Evolutionary conservation across 306 rosid genomes (phyloP).

Genomic region (Corylus avellana): DNA sequence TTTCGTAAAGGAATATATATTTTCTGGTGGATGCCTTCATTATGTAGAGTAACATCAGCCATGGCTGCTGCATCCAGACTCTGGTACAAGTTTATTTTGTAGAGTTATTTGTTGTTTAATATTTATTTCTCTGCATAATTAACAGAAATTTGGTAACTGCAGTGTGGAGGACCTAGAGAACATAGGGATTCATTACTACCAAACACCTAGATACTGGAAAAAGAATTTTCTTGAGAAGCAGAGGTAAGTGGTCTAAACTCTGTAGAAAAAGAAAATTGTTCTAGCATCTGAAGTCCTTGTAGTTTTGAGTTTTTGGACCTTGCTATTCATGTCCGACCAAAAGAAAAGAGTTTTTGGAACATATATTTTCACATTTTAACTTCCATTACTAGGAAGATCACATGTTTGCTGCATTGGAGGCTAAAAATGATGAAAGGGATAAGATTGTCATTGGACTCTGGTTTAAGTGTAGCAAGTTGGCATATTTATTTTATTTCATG

Average conservation of each 20-base stretch:
- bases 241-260: conserved; percentile 35
- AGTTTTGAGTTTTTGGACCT: too few relatives aligned
- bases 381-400: too few relatives aligned
- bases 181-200: conserved; percentile 85
- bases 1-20: conserved; percentile 51
- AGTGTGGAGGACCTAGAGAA: conserved; percentile 50
- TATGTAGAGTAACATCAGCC: conserved; percentile 50
- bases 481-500: not conserved
- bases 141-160: conserved; percentile 21
- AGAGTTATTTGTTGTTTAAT: not conserved
- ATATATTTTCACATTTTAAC: not conserved
- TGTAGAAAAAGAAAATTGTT: not conserved
- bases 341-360: not conserved
- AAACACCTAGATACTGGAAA: conserved; percentile 84
- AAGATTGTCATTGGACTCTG: not conserved
- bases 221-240: conserved; percentile 67
- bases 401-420: too few relatives aligned
- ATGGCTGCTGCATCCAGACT: conserved; percentile 45
- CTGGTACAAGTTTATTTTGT: conserved; percentile 30
- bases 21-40: conserved; percentile 55
- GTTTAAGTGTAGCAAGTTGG: not conserved
- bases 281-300: too few relatives aligned
- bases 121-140: not conserved
- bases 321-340: not conserved
- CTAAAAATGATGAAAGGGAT: not conserved